Conservation (phyloP, 140 eudicot genomes). For the Erigeron philadelphicus region DNA sequence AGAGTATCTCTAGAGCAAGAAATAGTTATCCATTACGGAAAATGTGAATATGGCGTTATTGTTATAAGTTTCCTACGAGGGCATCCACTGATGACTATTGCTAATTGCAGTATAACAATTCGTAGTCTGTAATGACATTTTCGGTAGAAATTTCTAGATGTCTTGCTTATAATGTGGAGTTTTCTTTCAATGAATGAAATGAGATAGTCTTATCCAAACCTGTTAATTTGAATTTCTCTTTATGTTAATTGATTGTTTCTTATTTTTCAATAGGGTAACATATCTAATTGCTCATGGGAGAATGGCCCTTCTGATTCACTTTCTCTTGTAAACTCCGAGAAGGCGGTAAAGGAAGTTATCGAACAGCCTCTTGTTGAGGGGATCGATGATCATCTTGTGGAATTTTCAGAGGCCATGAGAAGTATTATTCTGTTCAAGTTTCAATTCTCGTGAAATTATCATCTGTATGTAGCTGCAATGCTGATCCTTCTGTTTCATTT, state of each 20-base stretch:
- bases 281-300: slow-evolving; percentile 35
- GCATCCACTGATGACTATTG: too few species aligned
- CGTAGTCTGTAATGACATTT: too few species aligned
- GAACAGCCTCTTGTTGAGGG: slow-evolving; percentile 67
- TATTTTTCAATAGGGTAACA: slow-evolving; percentile 37
- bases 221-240: neutral
- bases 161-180: too few species aligned
- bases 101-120: too few species aligned
- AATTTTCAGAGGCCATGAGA: slow-evolving; percentile 82
- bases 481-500: neutral
- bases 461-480: neutral
- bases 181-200: neutral
- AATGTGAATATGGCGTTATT: neutral
- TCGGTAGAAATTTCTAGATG: too few species aligned
- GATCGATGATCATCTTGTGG: slow-evolving; percentile 68
- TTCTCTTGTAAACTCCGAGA: slow-evolving; percentile 45
- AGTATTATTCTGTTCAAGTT: slow-evolving; percentile 37
- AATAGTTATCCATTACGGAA: neutral
- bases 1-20: neutral
- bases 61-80: too few species aligned
- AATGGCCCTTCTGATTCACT: slow-evolving; percentile 45
- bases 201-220: neutral
- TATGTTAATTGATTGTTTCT: neutral
- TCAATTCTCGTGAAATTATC: slow-evolving; percentile 2
- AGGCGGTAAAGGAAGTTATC: slow-evolving; percentile 57